Conservation (phyloP, 371 early-diverging fungal genomes). For the Mucor irregularis region DNA sequence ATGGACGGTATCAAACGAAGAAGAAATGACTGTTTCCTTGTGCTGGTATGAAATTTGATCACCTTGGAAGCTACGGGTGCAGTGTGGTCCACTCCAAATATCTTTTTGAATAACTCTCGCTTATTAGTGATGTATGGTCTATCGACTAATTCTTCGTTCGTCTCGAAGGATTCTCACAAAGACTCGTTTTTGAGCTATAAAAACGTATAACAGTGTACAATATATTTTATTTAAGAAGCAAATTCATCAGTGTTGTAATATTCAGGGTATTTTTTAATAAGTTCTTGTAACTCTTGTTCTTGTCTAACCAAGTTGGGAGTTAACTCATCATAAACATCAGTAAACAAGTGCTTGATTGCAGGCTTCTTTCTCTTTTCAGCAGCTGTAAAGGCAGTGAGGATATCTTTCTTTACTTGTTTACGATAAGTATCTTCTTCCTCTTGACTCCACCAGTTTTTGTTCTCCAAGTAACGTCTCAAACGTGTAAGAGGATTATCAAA, state of each 20-base stretch:
- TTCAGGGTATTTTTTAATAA: conserved; percentile 87
- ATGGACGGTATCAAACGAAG: too few relatives aligned
- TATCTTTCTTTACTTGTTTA: conserved; percentile 59
- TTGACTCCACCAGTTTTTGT: conserved; percentile 83
- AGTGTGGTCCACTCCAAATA: too few relatives aligned
- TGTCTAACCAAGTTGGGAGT: conserved; percentile 79
- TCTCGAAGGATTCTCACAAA: too few relatives aligned
- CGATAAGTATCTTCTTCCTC: conserved; percentile 72
- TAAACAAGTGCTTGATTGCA: conserved; percentile 78
- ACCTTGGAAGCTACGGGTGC: too few relatives aligned
- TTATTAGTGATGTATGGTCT: too few relatives aligned
- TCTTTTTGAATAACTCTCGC: too few relatives aligned
- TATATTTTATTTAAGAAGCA: conserved; percentile 17
- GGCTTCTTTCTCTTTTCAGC: conserved; percentile 94
- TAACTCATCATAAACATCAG: conserved; percentile 91
- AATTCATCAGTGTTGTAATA: conserved; percentile 72
- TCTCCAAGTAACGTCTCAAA: conserved; percentile 87
- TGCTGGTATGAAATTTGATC: too few relatives aligned
- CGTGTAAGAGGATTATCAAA: conserved; percentile 90
- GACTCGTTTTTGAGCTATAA: too few relatives aligned
- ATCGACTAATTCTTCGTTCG: too few relatives aligned
- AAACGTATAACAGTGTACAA: too few relatives aligned
- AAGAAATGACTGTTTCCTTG: too few relatives aligned
- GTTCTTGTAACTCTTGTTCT: conserved; percentile 70
- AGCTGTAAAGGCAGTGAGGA: conserved; percentile 76